Conservation (phyloP, 768 basidiomycete species). For the Favolaschia claudopus region DNA sequence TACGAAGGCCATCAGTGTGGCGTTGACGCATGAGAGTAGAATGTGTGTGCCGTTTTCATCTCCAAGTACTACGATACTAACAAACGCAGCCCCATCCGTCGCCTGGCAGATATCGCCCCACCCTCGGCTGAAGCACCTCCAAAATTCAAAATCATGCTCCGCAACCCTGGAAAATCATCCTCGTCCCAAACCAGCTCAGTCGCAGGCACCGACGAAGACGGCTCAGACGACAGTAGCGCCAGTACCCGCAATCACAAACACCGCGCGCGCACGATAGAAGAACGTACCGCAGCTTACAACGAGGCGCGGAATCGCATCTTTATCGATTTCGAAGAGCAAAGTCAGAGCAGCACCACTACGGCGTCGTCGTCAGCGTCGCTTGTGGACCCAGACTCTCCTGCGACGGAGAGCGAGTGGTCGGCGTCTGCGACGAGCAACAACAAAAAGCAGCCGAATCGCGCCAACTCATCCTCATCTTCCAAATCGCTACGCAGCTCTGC, state of each 20-base stretch:
- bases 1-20: conserved; percentile 69
- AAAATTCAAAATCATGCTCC: conserved; percentile 90
- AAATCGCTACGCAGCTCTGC: conserved; percentile 65
- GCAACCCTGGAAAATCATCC: too few relatives aligned
- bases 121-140: conserved; percentile 72
- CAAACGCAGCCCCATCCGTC: conserved; percentile 65
- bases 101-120: conserved; percentile 81
- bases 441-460: conserved; percentile 56
- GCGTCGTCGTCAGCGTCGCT: conserved; percentile 80
- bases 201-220: conserved; percentile 76
- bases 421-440: conserved; percentile 60
- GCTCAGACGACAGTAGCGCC: conserved; percentile 84
- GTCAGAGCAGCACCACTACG: conserved; percentile 75
- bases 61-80: conserved; percentile 16
- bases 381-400: conserved; percentile 73
- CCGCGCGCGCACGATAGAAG: conserved; percentile 80
- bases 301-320: conserved; percentile 88
- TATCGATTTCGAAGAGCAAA: conserved; percentile 81
- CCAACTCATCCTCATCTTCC: conserved; percentile 63
- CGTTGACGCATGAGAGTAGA: conserved; percentile 67
- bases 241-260: conserved; percentile 68
- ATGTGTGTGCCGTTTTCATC: conserved; percentile 62
- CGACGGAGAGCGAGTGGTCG: conserved; percentile 87
- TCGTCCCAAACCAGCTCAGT: conserved; percentile 79
- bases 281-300: conserved; percentile 90